Percentiles rank a stretch among this genome's conserved stretches.
Conservation (phyloP, 768 basidiomycete genomes). For the Lentinus tigrinus region DNA sequence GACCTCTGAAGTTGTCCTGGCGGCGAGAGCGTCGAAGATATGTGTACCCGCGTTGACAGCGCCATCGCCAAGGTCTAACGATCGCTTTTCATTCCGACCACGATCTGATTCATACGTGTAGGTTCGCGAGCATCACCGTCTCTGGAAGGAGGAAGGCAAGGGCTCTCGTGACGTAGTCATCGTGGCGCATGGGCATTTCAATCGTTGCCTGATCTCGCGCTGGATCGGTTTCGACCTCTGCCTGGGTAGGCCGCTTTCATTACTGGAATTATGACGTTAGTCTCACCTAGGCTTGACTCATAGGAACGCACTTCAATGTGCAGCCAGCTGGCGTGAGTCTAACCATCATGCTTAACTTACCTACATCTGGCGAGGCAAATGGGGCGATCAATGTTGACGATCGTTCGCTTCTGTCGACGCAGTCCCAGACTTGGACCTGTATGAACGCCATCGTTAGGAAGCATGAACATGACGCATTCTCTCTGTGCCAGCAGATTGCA, state of each 20-base stretch:
- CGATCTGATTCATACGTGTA: slow-evolving; percentile 26
- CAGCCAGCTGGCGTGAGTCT: slow-evolving; percentile 71
- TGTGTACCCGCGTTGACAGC: slow-evolving; percentile 74
- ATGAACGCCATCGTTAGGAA: no score
- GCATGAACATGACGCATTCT: no score
- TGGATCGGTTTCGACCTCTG: slow-evolving; percentile 74
- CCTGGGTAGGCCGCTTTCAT: slow-evolving; percentile 41
- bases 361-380: neutral
- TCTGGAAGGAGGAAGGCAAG: slow-evolving; percentile 65
- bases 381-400: no score
- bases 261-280: slow-evolving; percentile 1
- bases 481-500: no score
- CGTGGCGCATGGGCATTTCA: slow-evolving; percentile 88
- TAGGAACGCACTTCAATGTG: slow-evolving; percentile 80
- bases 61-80: slow-evolving; percentile 64
- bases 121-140: slow-evolving; percentile 72
- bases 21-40: slow-evolving; percentile 81
- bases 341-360: neutral
- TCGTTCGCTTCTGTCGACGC: no score
- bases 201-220: slow-evolving; percentile 72
- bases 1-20: slow-evolving; percentile 65
- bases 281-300: neutral
- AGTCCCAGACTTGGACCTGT: no score
- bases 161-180: slow-evolving; percentile 80
- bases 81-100: neutral